phyloP scores from a whole-genome alignment of 1,284 basidiomycete species.

The Cutaneotrichosporon mucoides region DNA sequence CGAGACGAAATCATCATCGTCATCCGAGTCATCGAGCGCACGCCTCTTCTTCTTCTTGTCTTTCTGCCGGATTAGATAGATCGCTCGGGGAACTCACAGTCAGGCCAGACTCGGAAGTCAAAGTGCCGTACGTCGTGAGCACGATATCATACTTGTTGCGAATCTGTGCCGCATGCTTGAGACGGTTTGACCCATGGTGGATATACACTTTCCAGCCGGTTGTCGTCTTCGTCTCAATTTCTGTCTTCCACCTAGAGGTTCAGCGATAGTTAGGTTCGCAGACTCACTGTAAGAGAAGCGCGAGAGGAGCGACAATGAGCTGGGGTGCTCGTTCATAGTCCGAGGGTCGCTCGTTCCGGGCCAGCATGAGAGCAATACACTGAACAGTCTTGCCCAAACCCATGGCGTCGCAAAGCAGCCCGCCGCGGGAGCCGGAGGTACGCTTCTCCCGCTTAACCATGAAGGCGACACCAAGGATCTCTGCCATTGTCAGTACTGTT shows the following conservation, averaged over 20 bases:
- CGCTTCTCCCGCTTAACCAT: slow-evolving; percentile 45
- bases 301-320: slow-evolving; percentile 49
- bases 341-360: slow-evolving; percentile 37
- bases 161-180: slow-evolving; percentile 28
- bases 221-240: slow-evolving; percentile 48
- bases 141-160: slow-evolving; percentile 45
- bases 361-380: slow-evolving; percentile 43
- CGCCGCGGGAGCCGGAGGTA: slow-evolving; percentile 32
- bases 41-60: slow-evolving; percentile 22
- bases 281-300: slow-evolving; percentile 45
- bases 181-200: slow-evolving; percentile 43
- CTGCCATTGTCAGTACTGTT: slow-evolving; percentile 1
- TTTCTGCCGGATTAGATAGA: not conserved
- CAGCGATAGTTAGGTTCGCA: not conserved
- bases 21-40: not conserved
- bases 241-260: slow-evolving; percentile 42
- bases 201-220: slow-evolving; percentile 33
- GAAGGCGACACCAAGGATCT: slow-evolving; percentile 46
- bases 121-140: slow-evolving; percentile 42
- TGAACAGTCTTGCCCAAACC: slow-evolving; percentile 50
- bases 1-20: slow-evolving; percentile 18
- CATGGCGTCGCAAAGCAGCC: slow-evolving; percentile 44
- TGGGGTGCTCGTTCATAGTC: slow-evolving; percentile 39
- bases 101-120: slow-evolving; percentile 29
- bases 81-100: slow-evolving; percentile 5